Evolutionary conservation across 116 monocot species (phyloP).

Genomic region (Iris pallida): DNA sequence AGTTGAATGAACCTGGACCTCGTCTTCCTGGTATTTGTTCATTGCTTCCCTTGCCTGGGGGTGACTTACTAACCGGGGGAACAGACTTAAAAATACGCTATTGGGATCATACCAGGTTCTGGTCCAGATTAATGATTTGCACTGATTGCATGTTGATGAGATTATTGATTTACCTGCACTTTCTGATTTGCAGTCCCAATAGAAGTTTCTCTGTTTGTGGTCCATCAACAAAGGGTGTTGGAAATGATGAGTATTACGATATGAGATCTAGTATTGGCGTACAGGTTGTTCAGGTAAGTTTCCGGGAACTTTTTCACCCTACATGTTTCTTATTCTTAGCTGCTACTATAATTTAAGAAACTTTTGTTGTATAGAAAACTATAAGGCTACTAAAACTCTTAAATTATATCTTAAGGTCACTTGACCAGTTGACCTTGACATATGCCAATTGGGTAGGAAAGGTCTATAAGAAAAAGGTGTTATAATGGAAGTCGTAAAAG

Average conservation of each 20-base stretch:
- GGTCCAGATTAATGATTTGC: constrained; percentile 1
- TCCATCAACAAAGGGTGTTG: constrained; percentile 66
- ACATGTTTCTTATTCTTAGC: neutral
- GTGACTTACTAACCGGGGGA: constrained; percentile 81
- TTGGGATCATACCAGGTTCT: constrained; percentile 86
- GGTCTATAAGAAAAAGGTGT: too few relatives aligned
- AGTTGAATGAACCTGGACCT: constrained; percentile 67
- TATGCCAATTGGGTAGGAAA: too few relatives aligned
- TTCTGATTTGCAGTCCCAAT: constrained; percentile 56
- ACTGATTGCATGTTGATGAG: neutral
- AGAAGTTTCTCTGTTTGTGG: constrained; percentile 73
- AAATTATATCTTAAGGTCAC: neutral
- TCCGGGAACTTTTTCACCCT: neutral
- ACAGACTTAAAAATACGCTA: constrained; percentile 85
- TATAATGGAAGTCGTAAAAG: too few relatives aligned
- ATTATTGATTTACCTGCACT: neutral
- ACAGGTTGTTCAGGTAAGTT: constrained; percentile 93
- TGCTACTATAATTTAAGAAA: neutral
- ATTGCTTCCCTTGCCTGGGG: constrained; percentile 85
- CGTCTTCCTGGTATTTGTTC: constrained; percentile 72
- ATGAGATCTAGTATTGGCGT: constrained; percentile 68
- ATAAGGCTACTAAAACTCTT: neutral
- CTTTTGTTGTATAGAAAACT: neutral
- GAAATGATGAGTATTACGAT: constrained; percentile 65
- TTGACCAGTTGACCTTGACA: neutral